Evolutionary conservation across 441 rosid genomes (phyloP).

Genomic region (Euphorbia schlechtendalii): DNA sequence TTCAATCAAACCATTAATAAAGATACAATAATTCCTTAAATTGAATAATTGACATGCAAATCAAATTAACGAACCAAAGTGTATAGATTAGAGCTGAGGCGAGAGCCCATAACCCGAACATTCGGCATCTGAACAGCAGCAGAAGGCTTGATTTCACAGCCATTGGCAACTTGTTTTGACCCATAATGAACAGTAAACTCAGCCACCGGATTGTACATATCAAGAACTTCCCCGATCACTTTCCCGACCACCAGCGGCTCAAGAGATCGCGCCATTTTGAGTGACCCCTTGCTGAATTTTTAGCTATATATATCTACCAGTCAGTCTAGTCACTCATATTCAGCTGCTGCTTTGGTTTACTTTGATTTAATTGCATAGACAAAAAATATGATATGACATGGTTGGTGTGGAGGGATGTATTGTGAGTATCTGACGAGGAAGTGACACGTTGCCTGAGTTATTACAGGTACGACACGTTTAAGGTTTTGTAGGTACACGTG

Average conservation of each 20-base stretch:
- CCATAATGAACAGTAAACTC: slow-evolving; percentile 61
- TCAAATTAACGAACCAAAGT: slow-evolving; percentile 36
- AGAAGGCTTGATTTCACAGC: slow-evolving; percentile 84
- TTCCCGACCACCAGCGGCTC: slow-evolving; percentile 59
- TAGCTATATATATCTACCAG: too few relatives aligned
- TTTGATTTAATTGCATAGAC: not conserved
- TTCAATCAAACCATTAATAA: not conserved
- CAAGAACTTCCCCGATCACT: slow-evolving; percentile 85
- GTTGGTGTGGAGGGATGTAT: not conserved
- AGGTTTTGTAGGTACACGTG: slow-evolving; percentile 21
- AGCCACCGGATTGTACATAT: slow-evolving; percentile 61
- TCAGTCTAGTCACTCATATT: too few relatives aligned
- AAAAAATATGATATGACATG: not conserved
- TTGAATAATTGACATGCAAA: slow-evolving; percentile 2
- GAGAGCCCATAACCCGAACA: slow-evolving; percentile 43
- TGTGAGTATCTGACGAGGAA: not conserved
- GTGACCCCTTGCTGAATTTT: not conserved
- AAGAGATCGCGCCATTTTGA: slow-evolving; percentile 26
- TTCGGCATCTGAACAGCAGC: slow-evolving; percentile 44
- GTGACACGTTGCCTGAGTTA: slow-evolving; percentile 19
- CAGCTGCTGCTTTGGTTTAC: not conserved
- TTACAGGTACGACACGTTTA: slow-evolving; percentile 12
- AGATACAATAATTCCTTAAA: not conserved
- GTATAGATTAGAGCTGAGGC: slow-evolving; percentile 38
- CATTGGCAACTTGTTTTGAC: slow-evolving; percentile 64